Base-by-base conservation (phyloP, 139 green algal genomes). In the Micractinium sp. region DNA sequence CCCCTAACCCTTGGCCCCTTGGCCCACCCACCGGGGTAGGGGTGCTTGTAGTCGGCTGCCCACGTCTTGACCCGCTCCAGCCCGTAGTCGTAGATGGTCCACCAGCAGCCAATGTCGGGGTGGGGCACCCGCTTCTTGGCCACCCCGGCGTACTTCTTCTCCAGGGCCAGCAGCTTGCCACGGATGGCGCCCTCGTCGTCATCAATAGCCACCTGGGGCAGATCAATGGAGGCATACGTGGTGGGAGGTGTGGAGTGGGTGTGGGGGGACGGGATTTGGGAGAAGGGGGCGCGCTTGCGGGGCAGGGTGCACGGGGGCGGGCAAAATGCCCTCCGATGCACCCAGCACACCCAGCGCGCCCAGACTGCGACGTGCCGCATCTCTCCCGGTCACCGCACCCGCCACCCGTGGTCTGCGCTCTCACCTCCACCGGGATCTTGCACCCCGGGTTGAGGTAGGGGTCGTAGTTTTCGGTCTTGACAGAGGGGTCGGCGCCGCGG, bases 21-120 rank as follows among this genome's bases (percentile, higher is more conserved):
- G 80, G 9, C n/a, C 27, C 56, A 41, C 78, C 22, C 38, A 94
- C 93, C 95, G 56, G 97, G 97, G 90, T 98, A 99, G 18, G 91
- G 88, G 39, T 94, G 97, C 69, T 90, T 47, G 92, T 98, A 97
- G 85, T 96, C 93, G 3, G 69, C 63, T 0, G 87, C 69, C 97
- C 97, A 99, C 18, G 29, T 85, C 78, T 93, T 94, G 19, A 99
- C 91, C 1, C 86, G 77, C 1, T 98, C 95, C 19, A 94, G 83
- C 12, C 97, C 96, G 89, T 98, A 99, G 92, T 99, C 97, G 82
- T 99, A 99, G 78, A 99, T 90, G n/a, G 96, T 92, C 95, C 95
- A 97, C 96, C 95, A 99, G 94, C 95, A 94, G 60, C 97, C 97
- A 39, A 99, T 93, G 85, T 98, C 93, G 39, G 93, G 89, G 90